Evolutionary conservation across 2,329 filamentous ascomycete genomes (phyloP), one percentile per base, ranked within the genome.

Genomic region (Cercospora brassicicola): DNA sequence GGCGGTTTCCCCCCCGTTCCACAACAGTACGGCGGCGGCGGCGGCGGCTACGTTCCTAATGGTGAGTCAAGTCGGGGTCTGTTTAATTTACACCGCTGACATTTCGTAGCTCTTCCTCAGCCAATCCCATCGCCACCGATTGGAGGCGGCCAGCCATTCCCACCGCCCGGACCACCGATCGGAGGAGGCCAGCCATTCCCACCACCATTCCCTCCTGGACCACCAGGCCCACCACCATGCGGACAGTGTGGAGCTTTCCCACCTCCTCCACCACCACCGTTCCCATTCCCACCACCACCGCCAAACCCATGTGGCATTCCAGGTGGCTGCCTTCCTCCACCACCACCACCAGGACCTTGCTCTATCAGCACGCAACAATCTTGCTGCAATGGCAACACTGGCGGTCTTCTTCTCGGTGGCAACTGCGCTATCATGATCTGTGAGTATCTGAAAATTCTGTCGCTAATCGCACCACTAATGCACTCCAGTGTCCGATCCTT

Each of bases 381-480:
- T 30, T 68, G 66, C 66, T 68, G 66, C 65, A 67, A 67, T 60
- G 53, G 53, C 36, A 15, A n/a, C 45, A 20, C 15, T 23, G 60
- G 28, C 23, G 62, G 56, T 23, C 23, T 45, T 56, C 13, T 68
- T 13, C 62, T 68, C 20, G 66, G 66, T 59, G 66, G 66, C 9
- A 30, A 10, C 36, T 65, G 66, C 62, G 30, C 23, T 33, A 51
- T 68, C 48, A n/a, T n/a, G 10, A 30, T 56, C 15, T 18, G 66
- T 65, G 31, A 64, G 66, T 66, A 13, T 4, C n/a, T 33, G 4
- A 23, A 15, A 26, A 36, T 8, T 42, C 15, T 42, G 15, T 42
- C 36, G 36, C 36, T n/a, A 6, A n/a, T 3, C 8, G 6, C 36
- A n/a, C 15, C n/a, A 42, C 36, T 42, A 15, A 42, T 42, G 3